Base-by-base conservation (phyloP, 345 rosid species). In the Salix viminalis region DNA sequence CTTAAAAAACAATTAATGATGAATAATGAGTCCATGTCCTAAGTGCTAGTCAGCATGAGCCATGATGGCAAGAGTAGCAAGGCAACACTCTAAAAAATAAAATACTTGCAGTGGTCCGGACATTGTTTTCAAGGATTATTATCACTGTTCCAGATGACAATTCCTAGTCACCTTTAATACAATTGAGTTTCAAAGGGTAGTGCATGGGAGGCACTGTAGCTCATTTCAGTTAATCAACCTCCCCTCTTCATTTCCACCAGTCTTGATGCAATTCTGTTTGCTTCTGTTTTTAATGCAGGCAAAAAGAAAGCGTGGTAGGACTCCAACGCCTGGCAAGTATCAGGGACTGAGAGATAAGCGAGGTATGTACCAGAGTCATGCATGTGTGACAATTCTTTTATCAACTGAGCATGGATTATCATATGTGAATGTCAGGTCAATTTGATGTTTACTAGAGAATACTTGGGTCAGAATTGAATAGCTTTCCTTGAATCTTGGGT, bases 321-420 rank as follows among this genome's bases (percentile, higher is more conserved):
- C 92, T 37, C 92, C 92, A 2, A 90, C 94, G 24, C 91, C 92
- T 21, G 92, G 94, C 37, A 84, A 79, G 75, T 90, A 88, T 77
- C 89, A 84, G 2, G 94, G 92, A 19, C 77, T 84, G 76, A 84
- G 80, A 84, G 92, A 86, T 1, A 81, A 74, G 73, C 85, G 82
- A 82, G 90, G 94, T 88, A 75, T 5, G 67, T 36, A 12, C 54
- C 42, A 23, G 8, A 72, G 70, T 41, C 65, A 19, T 56, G 19
- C 46, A 32, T n/a, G 15, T 13, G 5, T 15, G n/a, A 24, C 56
- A 65, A 12, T 72, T 65, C 48, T 74, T 54, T 75, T 44, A 41
- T 19, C 28, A 44, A 61, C 36, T 19, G 68, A 69, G 36, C 64
- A 46, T 23, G 50, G 54, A 26, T 23, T 60, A 11, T 61, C 44